Conservation (phyloP, 441 rosid genomes). For the Macaranga tanarius region DNA sequence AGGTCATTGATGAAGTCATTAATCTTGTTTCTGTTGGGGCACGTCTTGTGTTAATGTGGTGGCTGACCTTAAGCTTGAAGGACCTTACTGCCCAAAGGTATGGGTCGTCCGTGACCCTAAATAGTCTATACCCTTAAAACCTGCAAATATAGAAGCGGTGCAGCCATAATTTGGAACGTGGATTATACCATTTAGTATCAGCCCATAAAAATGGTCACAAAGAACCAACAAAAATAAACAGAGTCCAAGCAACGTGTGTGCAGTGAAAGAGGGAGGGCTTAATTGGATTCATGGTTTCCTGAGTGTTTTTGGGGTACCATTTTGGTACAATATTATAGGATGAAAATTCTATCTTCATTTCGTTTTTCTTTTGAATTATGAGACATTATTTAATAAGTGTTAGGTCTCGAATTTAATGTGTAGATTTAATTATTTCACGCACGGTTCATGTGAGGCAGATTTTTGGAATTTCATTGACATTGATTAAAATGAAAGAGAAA, state of each 20-base stretch:
- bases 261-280: too few species aligned
- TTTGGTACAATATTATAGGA: too few species aligned
- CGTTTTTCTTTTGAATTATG: background rate
- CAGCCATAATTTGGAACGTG: background rate
- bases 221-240: background rate
- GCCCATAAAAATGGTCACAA: background rate
- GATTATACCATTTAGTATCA: background rate
- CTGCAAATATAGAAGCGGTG: background rate
- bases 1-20: conserved; percentile 39
- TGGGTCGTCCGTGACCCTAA: conserved; percentile 16
- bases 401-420: background rate
- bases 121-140: background rate
- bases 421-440: background rate
- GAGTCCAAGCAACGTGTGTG: too few species aligned
- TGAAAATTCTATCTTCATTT: too few species aligned
- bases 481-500: background rate
- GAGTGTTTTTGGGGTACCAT: too few species aligned
- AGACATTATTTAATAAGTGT: background rate
- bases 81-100: conserved; percentile 10
- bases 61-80: background rate
- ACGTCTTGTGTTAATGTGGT: background rate
- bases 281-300: too few species aligned
- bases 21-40: conserved; percentile 29
- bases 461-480: background rate
- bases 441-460: background rate